Conservation (phyloP, 768 basidiomycete species). For the Hysterangium stoloniferum region DNA sequence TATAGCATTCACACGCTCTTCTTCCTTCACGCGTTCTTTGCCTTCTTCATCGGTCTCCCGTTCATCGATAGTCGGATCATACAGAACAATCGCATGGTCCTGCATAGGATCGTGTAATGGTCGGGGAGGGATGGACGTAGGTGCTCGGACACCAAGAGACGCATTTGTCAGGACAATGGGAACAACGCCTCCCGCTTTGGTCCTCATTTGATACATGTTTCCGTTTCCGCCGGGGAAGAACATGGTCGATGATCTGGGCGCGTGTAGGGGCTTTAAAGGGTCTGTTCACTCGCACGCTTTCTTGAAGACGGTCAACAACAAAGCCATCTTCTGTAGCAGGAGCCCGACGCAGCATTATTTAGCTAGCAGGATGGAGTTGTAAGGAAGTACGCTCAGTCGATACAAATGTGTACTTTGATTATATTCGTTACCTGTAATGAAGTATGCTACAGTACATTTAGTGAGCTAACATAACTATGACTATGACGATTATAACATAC, state of each 20-base stretch:
- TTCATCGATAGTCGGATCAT: slow-evolving; percentile 93
- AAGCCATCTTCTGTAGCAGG: slow-evolving; percentile 69
- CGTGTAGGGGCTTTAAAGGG: slow-evolving; percentile 73
- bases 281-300: slow-evolving; percentile 65
- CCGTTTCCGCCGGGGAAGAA: slow-evolving; percentile 70
- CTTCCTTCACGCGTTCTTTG: slow-evolving; percentile 65
- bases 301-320: slow-evolving; percentile 57
- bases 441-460: too few species aligned
- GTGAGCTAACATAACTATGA: too few species aligned
- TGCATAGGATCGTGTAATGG: slow-evolving; percentile 97
- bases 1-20: slow-evolving; percentile 52
- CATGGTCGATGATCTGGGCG: slow-evolving; percentile 36
- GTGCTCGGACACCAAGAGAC: slow-evolving; percentile 81
- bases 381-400: too few species aligned
- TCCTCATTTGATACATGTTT: slow-evolving; percentile 79
- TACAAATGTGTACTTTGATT: too few species aligned
- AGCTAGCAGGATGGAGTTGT: too few species aligned
- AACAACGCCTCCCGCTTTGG: slow-evolving; percentile 59
- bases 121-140: slow-evolving; percentile 72
- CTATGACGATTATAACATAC: too few species aligned
- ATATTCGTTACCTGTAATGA: too few species aligned
- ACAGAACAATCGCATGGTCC: slow-evolving; percentile 95
- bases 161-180: slow-evolving; percentile 50
- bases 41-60: slow-evolving; percentile 84
- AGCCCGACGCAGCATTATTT: slow-evolving; percentile 67